Evolutionary conservation across 2,329 filamentous ascomycete species (phyloP), one percentile per base, ranked within the genome.

Genomic region (Thelonectria discophora): DNA sequence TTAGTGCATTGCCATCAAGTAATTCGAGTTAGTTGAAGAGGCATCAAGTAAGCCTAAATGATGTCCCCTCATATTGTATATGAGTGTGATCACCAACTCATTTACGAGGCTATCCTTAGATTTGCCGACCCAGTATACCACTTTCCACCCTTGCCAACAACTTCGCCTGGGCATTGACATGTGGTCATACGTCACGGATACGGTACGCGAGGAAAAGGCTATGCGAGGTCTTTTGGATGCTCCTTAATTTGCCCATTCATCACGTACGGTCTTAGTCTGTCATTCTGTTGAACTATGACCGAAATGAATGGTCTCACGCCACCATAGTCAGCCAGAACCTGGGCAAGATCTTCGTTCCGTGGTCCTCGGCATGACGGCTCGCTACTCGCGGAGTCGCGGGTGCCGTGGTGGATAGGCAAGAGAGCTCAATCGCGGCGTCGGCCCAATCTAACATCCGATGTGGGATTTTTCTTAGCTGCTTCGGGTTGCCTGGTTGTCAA

Each of bases 371-470:
- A 40, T 39, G 11, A 20, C 11, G 27, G 52, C 52, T n/a, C 58
- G 56, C n/a, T 60, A 32, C n/a, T 46, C 45, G 9, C 56, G 49
- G 42, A 52, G 47, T 24, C n/a, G n/a, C n/a, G n/a, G n/a, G n/a
- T n/a, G n/a, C 51, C 51, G 17, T 60, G 58, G 58, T 60, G 58
- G 58, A 60, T 60, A 32, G 45, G 58, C 40, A 55, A 60, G 58
- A 7, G 56, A 60, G 52, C 47, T 50, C 30, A 56, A 60, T 45
- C 58, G 58, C 17, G 58, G 58, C 15, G 30, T 51, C 17, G 58
- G n/a, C n/a, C n/a, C n/a, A n/a, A n/a, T n/a, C n/a, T n/a, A n/a
- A n/a, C n/a, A n/a, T n/a, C n/a, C n/a, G n/a, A n/a, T n/a, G n/a
- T n/a, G n/a, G n/a, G 50, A 45, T 51, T 2, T 55, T 24, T 60